Conservation (phyloP, 306 rosid genomes). For the Rosa chinensis region DNA sequence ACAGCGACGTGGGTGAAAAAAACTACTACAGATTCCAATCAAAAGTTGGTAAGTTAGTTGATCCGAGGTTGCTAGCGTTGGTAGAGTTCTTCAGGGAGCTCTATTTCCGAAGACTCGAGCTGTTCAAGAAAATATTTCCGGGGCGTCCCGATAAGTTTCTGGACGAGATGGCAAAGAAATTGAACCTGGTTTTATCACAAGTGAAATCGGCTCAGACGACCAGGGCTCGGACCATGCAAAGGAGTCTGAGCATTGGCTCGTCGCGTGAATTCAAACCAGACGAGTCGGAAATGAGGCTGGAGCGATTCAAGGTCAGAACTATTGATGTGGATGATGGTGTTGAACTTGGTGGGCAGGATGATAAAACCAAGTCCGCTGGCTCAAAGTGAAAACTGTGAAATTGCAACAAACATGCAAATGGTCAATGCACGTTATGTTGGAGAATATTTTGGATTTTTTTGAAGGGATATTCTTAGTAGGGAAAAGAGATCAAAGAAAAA, state of each 20-base stretch:
- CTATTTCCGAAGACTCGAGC: conserved; percentile 29
- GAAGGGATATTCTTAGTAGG: neutral
- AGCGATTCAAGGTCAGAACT: conserved; percentile 37
- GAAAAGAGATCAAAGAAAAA: neutral
- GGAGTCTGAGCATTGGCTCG: conserved; percentile 48
- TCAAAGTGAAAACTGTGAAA: neutral
- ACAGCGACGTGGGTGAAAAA: conserved; percentile 3
- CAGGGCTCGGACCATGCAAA: conserved; percentile 24
- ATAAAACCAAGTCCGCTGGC: neutral
- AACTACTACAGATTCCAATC: conserved; percentile 28
- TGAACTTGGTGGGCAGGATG: conserved; percentile 5
- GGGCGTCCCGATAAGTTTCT: conserved; percentile 14
- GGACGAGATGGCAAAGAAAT: conserved; percentile 31
- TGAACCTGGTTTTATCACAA: conserved; percentile 10
- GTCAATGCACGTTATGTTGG: neutral
- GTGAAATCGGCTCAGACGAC: neutral
- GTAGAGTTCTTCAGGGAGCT: conserved; percentile 46
- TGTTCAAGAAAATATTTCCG: conserved; percentile 35
- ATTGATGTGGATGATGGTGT: conserved; percentile 13
- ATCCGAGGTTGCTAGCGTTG: conserved; percentile 32
- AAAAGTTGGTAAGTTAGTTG: conserved; percentile 23
- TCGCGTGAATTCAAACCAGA: neutral
- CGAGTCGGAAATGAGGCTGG: conserved; percentile 20
- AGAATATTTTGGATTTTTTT: neutral
- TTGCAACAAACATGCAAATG: neutral